phyloP scores from a whole-genome alignment of 2,329 filamentous ascomycete genomes.

The Xylariaceae sp. region DNA sequence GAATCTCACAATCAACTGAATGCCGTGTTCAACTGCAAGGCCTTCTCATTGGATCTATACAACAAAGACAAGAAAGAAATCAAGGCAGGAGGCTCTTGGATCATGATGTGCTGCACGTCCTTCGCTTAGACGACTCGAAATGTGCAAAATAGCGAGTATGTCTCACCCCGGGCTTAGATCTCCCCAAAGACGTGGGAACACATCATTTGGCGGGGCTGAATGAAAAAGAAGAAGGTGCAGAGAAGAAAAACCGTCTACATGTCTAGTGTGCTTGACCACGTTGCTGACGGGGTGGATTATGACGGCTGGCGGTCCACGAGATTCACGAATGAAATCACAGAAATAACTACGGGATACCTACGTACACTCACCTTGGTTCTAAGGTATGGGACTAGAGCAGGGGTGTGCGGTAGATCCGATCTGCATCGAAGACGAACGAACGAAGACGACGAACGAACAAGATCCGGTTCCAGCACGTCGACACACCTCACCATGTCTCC shows the following conservation, averaged over 20 bases:
- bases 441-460: slow-evolving; percentile 17
- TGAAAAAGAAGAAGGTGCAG: not conserved
- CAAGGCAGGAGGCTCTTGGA: not conserved
- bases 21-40: not conserved
- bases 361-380: too few species aligned
- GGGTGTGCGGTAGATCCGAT: slow-evolving; percentile 3
- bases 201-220: slow-evolving; percentile 14
- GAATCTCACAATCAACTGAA: not conserved
- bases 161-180: not conserved
- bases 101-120: not conserved
- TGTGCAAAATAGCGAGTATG: not conserved
- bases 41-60: not conserved
- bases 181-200: slow-evolving; percentile 13
- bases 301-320: not conserved
- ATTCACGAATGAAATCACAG: not conserved
- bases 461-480: slow-evolving; percentile 12
- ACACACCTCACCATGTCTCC: not conserved
- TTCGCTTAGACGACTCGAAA: slow-evolving; percentile 1
- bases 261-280: not conserved
- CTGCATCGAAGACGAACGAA: slow-evolving; percentile 20
- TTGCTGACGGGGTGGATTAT: not conserved
- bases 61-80: slow-evolving; percentile 4
- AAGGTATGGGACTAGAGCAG: not conserved
- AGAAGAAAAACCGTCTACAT: not conserved
- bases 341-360: not conserved